A percentile compares a stretch with the other conserved stretches of the same genome.
Evolutionary conservation across 495 filamentous ascomycete species (phyloP).

Genomic region (Penicillium subrubescens): DNA sequence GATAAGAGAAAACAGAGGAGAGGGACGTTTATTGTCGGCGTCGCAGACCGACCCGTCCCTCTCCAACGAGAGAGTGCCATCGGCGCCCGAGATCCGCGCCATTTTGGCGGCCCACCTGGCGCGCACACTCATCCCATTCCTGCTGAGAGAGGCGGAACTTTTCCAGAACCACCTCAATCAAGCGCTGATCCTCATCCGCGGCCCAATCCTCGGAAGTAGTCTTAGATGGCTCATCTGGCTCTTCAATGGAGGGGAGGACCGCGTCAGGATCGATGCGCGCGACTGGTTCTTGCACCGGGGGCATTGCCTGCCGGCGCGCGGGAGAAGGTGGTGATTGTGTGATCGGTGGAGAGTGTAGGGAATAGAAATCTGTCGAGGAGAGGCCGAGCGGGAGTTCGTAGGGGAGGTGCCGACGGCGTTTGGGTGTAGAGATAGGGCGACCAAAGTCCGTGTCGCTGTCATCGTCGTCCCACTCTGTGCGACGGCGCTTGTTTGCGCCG

Average conservation of each 20-base stretch:
- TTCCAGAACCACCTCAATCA: slow-evolving; percentile 73
- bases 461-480: slow-evolving; percentile 55
- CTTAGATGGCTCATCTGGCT: slow-evolving; percentile 24
- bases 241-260: slow-evolving; percentile 46
- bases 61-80: slow-evolving; percentile 67
- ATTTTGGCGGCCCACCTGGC: slow-evolving; percentile 60
- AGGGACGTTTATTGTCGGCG: slow-evolving; percentile 41
- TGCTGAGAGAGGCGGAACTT: slow-evolving; percentile 71
- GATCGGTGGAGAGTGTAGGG: slow-evolving; percentile 48
- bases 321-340: slow-evolving; percentile 42
- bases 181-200: slow-evolving; percentile 66
- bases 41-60: slow-evolving; percentile 57
- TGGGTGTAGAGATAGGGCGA: slow-evolving; percentile 62
- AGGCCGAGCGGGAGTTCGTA: slow-evolving; percentile 70
- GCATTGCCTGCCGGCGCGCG: slow-evolving; percentile 18
- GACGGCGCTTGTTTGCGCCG: slow-evolving; percentile 64
- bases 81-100: slow-evolving; percentile 65
- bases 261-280: slow-evolving; percentile 35
- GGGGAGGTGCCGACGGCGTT: slow-evolving; percentile 65
- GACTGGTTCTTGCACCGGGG: slow-evolving; percentile 13
- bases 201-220: slow-evolving; percentile 54
- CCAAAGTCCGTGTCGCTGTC: slow-evolving; percentile 45
- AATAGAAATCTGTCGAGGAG: slow-evolving; percentile 64
- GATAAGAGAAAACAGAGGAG: neutral
- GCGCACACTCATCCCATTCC: slow-evolving; percentile 81